Evolutionary conservation across 148 eudicot species (phyloP), one percentile per base, ranked within the genome.

Genomic region (Cornus florida): DNA sequence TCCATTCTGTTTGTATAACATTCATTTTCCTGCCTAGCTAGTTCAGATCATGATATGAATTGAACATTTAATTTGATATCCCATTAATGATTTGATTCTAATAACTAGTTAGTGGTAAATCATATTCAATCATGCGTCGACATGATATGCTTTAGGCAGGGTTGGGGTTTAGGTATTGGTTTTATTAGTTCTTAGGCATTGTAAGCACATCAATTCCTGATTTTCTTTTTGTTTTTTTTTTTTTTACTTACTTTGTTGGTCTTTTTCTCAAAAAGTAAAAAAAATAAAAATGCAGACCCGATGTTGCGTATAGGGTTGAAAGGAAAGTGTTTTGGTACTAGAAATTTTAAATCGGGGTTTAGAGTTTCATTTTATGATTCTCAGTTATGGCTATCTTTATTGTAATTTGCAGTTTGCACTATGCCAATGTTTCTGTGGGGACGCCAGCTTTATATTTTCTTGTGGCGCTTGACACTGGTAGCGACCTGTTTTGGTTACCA

Each of bases 401-500:
- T 35, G 72, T 33, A 71, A 66, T 87, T 89, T 76, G 14, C 96
- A 95, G 98, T 83, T 90, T 95, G 83, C 90, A 93, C 75, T 95
- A 95, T 78, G 92, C 96, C 60, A 89, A 89, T 83, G 94, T 95
- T 60, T 83, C 96, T 13, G 84, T 95, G 64, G 98, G 98, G 50
- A 91, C 93, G 28, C 98, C 98, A 2, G 84, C 79, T 64, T 67
- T 83, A 59, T 80, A 83, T 80, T 93, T 78, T 82, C 86, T 93
- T 57, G 98, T 95, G 79, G 97, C 97, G 46, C 93, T 95, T 48
- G 98, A 95, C 84, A 95, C 97, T 0, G 98, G 98, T 72, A 95
- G 98, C 72, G 87, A 87, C 79, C 84, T 90, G 71, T 95, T 95
- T 78, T 95, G 98, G 98, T 81, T 95, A 78, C 98, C 98, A n/a